Evolutionary conservation across 2,329 filamentous ascomycete genomes (phyloP).

Genomic region (Colletotrichum acutatum): DNA sequence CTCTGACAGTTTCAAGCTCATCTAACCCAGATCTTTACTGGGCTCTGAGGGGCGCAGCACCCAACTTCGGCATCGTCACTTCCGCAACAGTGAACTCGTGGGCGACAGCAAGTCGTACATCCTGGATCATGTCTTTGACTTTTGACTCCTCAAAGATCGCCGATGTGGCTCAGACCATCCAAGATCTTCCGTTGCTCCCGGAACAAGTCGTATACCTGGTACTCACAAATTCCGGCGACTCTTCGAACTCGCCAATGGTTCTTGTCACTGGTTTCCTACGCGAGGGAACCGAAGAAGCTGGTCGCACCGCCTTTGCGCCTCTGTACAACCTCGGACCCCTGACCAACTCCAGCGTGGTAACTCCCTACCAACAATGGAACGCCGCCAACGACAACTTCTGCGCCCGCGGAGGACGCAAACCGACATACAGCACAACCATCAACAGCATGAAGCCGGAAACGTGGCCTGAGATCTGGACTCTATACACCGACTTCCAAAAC

Average conservation of each 20-base stretch:
- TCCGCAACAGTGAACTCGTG: conserved; percentile 55
- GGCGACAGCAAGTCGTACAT: conserved; percentile 37
- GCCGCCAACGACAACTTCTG: conserved; percentile 50
- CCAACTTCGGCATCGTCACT: conserved; percentile 61
- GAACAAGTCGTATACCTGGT: conserved; percentile 49
- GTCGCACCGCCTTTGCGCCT: conserved; percentile 45
- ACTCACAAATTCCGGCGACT: conserved; percentile 39
- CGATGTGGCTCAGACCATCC: conserved; percentile 47
- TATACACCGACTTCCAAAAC: conserved; percentile 46
- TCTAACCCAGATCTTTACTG: conserved; percentile 55
- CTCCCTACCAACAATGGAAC: conserved; percentile 53
- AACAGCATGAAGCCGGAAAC: conserved; percentile 45
- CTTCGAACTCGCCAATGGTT: conserved; percentile 39
- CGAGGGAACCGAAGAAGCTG: conserved; percentile 45
- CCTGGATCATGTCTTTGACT: conserved; percentile 40
- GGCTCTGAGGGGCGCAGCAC: conserved; percentile 61
- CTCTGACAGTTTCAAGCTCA: conserved; percentile 39
- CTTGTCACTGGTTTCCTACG: conserved; percentile 44
- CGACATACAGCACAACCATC: conserved; percentile 48
- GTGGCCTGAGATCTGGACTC: conserved; percentile 52
- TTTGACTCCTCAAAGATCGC: conserved; percentile 42
- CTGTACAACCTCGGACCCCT: conserved; percentile 47
- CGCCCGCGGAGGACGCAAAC: conserved; percentile 49
- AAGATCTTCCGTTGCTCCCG: conserved; percentile 47
- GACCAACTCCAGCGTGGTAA: conserved; percentile 40